Evolutionary conservation across 495 filamentous ascomycete genomes (phyloP), one percentile per base, ranked within the genome.

Genomic region (Physcia stellaris): DNA sequence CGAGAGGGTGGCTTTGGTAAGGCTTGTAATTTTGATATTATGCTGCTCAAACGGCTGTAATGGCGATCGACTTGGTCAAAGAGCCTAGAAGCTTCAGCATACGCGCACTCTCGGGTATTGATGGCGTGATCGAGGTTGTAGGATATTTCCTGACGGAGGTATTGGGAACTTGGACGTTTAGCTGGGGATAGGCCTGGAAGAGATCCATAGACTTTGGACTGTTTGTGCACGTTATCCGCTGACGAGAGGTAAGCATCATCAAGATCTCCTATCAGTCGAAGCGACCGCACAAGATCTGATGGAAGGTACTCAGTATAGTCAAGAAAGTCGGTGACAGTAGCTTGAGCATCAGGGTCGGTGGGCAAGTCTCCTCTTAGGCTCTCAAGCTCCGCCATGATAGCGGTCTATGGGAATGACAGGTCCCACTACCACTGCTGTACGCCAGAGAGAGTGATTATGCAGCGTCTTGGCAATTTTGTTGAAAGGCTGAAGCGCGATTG

Each of bases 251-350:
- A 86, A 27, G 68, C 70, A 35, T 74, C 59, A 55, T 94, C 83
- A 37, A 95, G 79, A 36, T 86, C 75, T 46, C 77, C 71, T 46
- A 98, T 86, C 35, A 95, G 71, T 34, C 81, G 86, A 30, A 98
- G 68, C 39, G 90, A 94, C 46, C 90, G 85, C 41, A 79, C 71
- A 42, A 96, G 75, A 59, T 96, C 92, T 22, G 86, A 80, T 12
- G 90, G 88, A 15, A 96, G 83, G 63, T 90, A 92, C 63, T 98
- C 90, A 45, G 90, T 95, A 58, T 81, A 93, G 58, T 95, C 90
- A 49, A 94, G 79, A 58, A 86, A 98, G 61, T 98, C 90, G 44
- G 81, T 88, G 12, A 95, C 79, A 38, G 85, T 90, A 6, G 86
- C 80, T 46, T 93, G 83, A n/a, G 84, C 82, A 60, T 98, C 90